Evolutionary conservation across 805 yeast genomes (phyloP).

Genomic region (Monosporozyma yasuniensis): DNA sequence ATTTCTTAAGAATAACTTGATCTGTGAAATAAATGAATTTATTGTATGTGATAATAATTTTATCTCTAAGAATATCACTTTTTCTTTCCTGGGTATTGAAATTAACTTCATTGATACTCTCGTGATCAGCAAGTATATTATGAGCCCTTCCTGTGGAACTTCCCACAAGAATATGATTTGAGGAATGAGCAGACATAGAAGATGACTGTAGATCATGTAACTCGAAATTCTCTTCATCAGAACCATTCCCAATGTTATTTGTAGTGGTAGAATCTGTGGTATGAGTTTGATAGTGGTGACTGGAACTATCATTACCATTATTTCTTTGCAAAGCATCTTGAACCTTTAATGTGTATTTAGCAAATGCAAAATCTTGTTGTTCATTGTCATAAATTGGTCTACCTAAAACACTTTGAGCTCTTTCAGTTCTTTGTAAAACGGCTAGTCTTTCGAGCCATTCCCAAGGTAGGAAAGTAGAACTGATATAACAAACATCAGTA

Average conservation of each 20-base stretch:
- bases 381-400: slow-evolving; percentile 69
- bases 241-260: not conserved
- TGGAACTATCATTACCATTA: slow-evolving; percentile 4
- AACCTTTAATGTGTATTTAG: slow-evolving; percentile 23
- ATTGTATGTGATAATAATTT: slow-evolving; percentile 28
- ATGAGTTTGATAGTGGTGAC: not conserved
- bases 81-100: slow-evolving; percentile 14
- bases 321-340: slow-evolving; percentile 20
- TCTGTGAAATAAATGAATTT: slow-evolving; percentile 41
- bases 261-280: not conserved
- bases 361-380: slow-evolving; percentile 24
- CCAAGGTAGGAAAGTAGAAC: slow-evolving; percentile 71
- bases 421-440: slow-evolving; percentile 47
- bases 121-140: slow-evolving; percentile 6
- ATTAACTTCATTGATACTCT: slow-evolving; percentile 15
- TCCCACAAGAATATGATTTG: not conserved
- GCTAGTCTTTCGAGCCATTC: slow-evolving; percentile 72
- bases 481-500: slow-evolving; percentile 60
- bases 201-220: not conserved
- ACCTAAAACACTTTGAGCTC: slow-evolving; percentile 66
- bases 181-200: not conserved
- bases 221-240: not conserved
- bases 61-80: slow-evolving; percentile 15
- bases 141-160: not conserved
- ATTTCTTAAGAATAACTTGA: slow-evolving; percentile 46